Evolutionary conservation across 148 eudicot genomes (phyloP), one percentile per base, ranked within the genome.

Genomic region (Fagopyrum tataricum): DNA sequence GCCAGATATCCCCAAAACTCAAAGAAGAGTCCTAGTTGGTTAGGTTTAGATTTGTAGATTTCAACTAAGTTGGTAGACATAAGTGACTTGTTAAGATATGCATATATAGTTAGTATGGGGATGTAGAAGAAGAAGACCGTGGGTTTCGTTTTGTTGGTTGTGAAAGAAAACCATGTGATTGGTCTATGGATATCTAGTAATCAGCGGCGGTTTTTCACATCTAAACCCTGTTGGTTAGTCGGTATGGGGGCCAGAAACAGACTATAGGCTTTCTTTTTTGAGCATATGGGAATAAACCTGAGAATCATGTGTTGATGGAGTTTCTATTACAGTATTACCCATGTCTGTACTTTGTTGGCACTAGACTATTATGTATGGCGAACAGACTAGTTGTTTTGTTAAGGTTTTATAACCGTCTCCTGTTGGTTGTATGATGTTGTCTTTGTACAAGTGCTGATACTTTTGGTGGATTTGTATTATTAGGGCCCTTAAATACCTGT

Each of bases 401-500:
- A 31, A 31, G 37, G 37, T 31, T 31, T 31, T 31, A n/a, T n/a
- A 31, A 31, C 37, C 37, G 37, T 31, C 37, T 31, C 37, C 37
- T 31, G 37, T 31, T 31, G 37, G 37, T 31, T 31, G 37, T 31
- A 31, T 31, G 37, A 31, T 31, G 37, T 31, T 31, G 0, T 10
- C 47, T 44, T 44, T 44, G 47, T 4, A 15, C 4, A 14, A 12
- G 55, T 51, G 55, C 4, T 53, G 59, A 5, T 20, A 18, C 61
- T 55, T 53, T 55, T 55, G 61, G 61, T 55, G 31, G 26, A 55
- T 55, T 20, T 20, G 61, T 12, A 55, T 2, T 46, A 58, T 21
- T 58, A 21, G 37, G 64, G 37, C 31, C 4, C 12, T 21, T 23
- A 21, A 21, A 21, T 58, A 77, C 83, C 83, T 14, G 80, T 78